Conservation (phyloP, 164 flowering plant genomes). For the Malania oleifera region DNA sequence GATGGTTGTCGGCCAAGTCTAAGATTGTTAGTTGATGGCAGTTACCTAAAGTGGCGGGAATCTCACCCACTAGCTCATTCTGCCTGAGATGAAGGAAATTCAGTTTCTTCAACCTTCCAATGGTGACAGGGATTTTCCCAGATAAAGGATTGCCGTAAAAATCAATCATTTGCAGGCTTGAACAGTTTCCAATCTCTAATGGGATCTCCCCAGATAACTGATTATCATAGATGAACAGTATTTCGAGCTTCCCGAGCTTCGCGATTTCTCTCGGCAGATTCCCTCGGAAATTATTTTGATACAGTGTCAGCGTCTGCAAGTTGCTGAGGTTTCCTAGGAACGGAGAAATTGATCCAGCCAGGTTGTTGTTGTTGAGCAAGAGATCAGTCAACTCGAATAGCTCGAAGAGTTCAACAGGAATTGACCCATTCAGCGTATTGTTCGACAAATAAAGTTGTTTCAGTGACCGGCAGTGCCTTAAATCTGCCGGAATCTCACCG, state of each 20-base stretch:
- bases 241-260: conserved; percentile 51
- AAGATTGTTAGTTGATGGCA: conserved; percentile 54
- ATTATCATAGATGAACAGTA: conserved; percentile 74
- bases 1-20: conserved; percentile 84
- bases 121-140: conserved; percentile 63
- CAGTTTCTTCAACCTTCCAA: conserved; percentile 67
- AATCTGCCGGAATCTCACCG: conserved; percentile 58
- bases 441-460: conserved; percentile 71
- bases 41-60: conserved; percentile 71
- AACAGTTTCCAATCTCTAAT: conserved; percentile 75
- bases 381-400: conserved; percentile 56
- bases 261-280: conserved; percentile 68
- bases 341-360: conserved; percentile 61
- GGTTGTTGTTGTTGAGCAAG: conserved; percentile 73
- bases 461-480: conserved; percentile 47
- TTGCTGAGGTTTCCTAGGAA: conserved; percentile 56
- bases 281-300: conserved; percentile 65
- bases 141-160: conserved; percentile 71
- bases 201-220: conserved; percentile 86
- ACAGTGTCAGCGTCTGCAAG: conserved; percentile 57
- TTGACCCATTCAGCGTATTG: conserved; percentile 59
- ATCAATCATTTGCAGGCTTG: conserved; percentile 70
- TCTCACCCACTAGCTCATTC: conserved; percentile 66
- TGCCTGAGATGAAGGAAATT: conserved; percentile 72
- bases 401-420: conserved; percentile 57